Conservation (phyloP, 139 green algal genomes). For the Diplosphaera chodatii region DNA sequence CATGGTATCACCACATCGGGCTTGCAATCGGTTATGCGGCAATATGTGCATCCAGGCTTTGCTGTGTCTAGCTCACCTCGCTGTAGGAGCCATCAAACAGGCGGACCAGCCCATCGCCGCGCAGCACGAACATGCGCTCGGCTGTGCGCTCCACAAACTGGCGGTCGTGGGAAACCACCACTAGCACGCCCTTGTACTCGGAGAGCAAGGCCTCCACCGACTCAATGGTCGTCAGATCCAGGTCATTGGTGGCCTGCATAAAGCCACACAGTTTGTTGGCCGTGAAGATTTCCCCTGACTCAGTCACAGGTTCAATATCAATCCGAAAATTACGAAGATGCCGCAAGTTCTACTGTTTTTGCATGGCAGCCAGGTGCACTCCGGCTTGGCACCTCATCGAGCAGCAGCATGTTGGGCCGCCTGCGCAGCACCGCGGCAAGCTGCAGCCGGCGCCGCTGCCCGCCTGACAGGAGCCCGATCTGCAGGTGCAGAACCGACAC, state of each 20-base stretch:
- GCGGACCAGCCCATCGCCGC: slow-evolving; percentile 54
- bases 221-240: slow-evolving; percentile 48
- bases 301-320: too few relatives aligned
- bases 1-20: too few relatives aligned
- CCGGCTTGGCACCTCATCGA: slow-evolving; percentile 47
- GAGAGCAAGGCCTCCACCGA: slow-evolving; percentile 27
- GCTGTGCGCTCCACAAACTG: slow-evolving; percentile 70
- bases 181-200: slow-evolving; percentile 48
- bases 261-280: too few relatives aligned
- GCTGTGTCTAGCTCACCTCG: slow-evolving; percentile 30
- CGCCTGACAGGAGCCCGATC: slow-evolving; percentile 42
- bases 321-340: too few relatives aligned
- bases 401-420: slow-evolving; percentile 71
- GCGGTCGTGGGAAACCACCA: slow-evolving; percentile 70
- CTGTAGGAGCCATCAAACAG: slow-evolving; percentile 59
- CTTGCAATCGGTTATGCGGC: too few relatives aligned
- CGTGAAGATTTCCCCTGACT: too few relatives aligned
- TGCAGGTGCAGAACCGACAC: slow-evolving; percentile 8
- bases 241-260: slow-evolving; percentile 46
- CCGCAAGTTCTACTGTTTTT: too few relatives aligned
- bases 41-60: too few relatives aligned
- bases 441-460: slow-evolving; percentile 67
- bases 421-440: slow-evolving; percentile 60
- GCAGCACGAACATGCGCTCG: slow-evolving; percentile 62
- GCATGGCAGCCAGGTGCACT: too few relatives aligned